Evolutionary conservation across 345 rosid genomes (phyloP).

Genomic region (Cardamine resedifolia): DNA sequence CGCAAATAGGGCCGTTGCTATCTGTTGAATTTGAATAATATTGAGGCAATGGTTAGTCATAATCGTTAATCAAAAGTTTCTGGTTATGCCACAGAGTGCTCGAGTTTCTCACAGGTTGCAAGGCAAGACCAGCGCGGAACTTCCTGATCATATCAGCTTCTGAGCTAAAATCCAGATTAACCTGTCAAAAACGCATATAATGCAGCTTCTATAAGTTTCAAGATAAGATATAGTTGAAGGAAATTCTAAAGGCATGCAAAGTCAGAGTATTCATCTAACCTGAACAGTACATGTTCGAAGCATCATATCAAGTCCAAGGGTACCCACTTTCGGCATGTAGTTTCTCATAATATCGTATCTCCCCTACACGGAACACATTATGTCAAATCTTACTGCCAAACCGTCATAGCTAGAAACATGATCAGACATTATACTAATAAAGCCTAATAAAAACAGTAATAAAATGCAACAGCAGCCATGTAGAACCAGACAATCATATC

Average conservation of each 20-base stretch:
- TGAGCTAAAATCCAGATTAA: constrained; percentile 90
- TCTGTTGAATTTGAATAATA: constrained; percentile 52
- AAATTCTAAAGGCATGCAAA: background rate
- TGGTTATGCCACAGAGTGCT: constrained; percentile 19
- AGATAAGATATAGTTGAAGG: background rate
- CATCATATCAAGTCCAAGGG: constrained; percentile 98
- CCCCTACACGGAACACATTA: constrained; percentile 61
- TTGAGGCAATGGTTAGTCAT: constrained; percentile 37
- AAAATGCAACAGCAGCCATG: background rate
- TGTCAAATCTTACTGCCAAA: constrained; percentile 32
- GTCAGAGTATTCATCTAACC: constrained; percentile 49
- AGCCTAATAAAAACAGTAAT: background rate
- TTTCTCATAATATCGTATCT: constrained; percentile 96
- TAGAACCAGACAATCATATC: background rate
- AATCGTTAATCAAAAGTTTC: background rate
- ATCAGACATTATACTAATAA: background rate
- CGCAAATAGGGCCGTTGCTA: constrained; percentile 97
- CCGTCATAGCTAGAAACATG: background rate
- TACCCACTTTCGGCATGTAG: constrained; percentile 98
- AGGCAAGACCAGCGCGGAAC: constrained; percentile 91
- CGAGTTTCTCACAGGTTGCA: constrained; percentile 83
- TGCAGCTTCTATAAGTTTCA: background rate
- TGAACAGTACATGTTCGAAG: constrained; percentile 98
- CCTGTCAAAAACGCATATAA: constrained; percentile 50
- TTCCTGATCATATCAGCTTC: constrained; percentile 99